These are phyloP conservation scores for Trichoderma pleuroti DNA, from an alignment of 2,329 filamentous ascomycete genomes.

Conservation along the genomic window DNA sequence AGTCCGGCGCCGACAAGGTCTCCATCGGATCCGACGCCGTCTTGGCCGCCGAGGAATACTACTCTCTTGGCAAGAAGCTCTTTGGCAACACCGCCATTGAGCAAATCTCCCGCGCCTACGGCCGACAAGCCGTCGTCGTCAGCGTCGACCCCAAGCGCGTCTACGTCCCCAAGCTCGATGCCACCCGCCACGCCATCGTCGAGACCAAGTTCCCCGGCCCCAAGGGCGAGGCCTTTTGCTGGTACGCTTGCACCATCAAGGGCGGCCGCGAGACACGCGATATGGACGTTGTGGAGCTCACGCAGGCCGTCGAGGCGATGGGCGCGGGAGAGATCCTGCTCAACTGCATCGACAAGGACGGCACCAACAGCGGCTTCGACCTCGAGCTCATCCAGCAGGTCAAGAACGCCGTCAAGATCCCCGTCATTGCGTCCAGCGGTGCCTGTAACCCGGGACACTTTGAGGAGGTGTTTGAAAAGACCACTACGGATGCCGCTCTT, in stretches of 20 bases:
- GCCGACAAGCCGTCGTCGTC: conserved; percentile 94
- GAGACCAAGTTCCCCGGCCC: conserved; percentile 67
- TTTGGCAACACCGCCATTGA: conserved; percentile 88
- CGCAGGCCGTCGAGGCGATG: conserved; percentile 90
- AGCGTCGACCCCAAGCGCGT: conserved; percentile 91
- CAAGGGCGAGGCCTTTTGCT: conserved; percentile 76
- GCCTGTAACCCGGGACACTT: conserved; percentile 88
- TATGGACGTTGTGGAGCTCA: conserved; percentile 85
- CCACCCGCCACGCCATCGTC: conserved; percentile 69
- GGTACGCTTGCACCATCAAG: conserved; percentile 97
- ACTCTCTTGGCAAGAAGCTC: conserved; percentile 63
- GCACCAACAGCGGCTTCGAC: conserved; percentile 91
- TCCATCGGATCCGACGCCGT: conserved; percentile 96
- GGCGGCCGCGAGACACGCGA: conserved; percentile 93
- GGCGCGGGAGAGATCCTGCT: conserved; percentile 90
- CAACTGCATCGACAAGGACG: conserved; percentile 97
- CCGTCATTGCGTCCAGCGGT: conserved; percentile 91
- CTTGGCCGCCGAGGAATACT: conserved; percentile 86
- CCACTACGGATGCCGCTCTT: conserved; percentile 83
- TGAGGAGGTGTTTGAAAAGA: conserved; percentile 81
- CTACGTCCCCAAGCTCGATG: conserved; percentile 71
- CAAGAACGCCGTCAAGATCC: conserved; percentile 81
- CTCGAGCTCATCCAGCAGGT: conserved; percentile 86
- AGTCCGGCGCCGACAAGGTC: conserved; percentile 94
- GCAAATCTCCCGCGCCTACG: conserved; percentile 89